phyloP scores from a whole-genome alignment of 371 early-diverging fungal species.

The Syncephalastrum contaminatum region DNA sequence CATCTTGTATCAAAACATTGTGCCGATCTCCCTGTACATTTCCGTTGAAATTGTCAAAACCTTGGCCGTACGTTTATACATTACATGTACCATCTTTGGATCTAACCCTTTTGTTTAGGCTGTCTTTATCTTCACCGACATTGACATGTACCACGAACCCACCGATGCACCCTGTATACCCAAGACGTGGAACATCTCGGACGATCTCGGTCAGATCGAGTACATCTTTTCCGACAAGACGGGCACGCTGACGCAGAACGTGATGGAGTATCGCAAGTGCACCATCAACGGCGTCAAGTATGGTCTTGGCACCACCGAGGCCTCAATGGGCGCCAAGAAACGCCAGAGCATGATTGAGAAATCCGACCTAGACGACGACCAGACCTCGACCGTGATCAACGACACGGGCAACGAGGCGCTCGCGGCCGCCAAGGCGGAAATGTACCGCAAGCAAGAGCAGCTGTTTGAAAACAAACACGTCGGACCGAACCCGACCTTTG shows the following conservation, averaged over 20 bases:
- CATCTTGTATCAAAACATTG: constrained; percentile 49
- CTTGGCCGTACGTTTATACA: constrained; percentile 27
- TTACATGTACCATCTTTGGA: constrained; percentile 22
- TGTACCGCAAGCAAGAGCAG: constrained; percentile 34
- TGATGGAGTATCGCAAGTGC: constrained; percentile 78
- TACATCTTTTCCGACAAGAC: constrained; percentile 97
- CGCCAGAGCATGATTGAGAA: constrained; percentile 8
- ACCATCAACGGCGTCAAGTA: constrained; percentile 82
- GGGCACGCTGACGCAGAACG: constrained; percentile 78
- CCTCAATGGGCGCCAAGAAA: constrained; percentile 27
- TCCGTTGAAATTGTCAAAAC: constrained; percentile 92
- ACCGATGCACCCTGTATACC: constrained; percentile 79
- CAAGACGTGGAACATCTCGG: constrained; percentile 85
- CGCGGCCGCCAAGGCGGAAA: constrained; percentile 16
- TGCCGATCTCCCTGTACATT: constrained; percentile 94
- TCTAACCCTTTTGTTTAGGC: constrained; percentile 41
- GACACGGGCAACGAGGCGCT: constrained; percentile 11
- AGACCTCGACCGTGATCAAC: neutral
- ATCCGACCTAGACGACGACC: constrained; percentile 5
- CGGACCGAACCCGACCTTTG: constrained; percentile 41
- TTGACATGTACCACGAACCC: constrained; percentile 84
- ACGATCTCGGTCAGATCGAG: constrained; percentile 88
- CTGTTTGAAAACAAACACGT: constrained; percentile 37
- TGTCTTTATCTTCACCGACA: constrained; percentile 78
- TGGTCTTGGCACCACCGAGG: constrained; percentile 57